These are phyloP conservation scores for Grigorovia jiainica DNA, from an alignment of 805 yeast genomes.

Conservation along the genomic window DNA sequence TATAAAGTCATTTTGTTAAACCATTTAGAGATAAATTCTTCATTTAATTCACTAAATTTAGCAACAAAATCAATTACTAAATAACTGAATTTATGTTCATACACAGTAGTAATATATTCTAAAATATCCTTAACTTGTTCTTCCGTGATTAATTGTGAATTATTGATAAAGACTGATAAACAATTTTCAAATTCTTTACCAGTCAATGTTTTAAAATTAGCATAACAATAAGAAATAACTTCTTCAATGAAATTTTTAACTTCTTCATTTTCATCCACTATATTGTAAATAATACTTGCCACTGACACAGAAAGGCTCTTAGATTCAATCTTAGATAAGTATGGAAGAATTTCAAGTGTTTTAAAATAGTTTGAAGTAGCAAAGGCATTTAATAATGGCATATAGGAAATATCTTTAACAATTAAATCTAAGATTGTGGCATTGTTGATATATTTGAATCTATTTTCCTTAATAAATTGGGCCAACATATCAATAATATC, in stretches of 20 bases:
- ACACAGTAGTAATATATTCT: slow-evolving; percentile 20
- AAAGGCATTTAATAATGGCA: slow-evolving; percentile 8
- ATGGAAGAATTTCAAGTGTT: slow-evolving; percentile 3
- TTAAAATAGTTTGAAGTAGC: slow-evolving; percentile 9
- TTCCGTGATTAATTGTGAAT: slow-evolving; percentile 4
- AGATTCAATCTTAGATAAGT: slow-evolving; percentile 6
- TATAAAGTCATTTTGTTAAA: slow-evolving; percentile 46
- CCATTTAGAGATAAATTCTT: slow-evolving; percentile 35
- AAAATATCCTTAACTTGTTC: slow-evolving; percentile 21
- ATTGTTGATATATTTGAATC: slow-evolving; percentile 7
- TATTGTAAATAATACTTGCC: slow-evolving; percentile 15
- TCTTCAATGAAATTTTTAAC: slow-evolving; percentile 11
- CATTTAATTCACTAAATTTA: slow-evolving; percentile 9
- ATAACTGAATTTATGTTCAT: slow-evolving; percentile 25
- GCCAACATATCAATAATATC: background rate
- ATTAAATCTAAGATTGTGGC: slow-evolving; percentile 4
- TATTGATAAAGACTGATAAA: slow-evolving; percentile 9
- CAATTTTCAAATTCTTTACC: slow-evolving; percentile 6
- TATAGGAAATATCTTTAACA: background rate
- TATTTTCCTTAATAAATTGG: slow-evolving; percentile 6
- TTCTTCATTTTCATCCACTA: slow-evolving; percentile 6
- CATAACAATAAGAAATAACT: slow-evolving; percentile 8
- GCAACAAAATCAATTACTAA: slow-evolving; percentile 21
- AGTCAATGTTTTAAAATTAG: slow-evolving; percentile 1
- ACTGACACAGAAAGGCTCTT: slow-evolving; percentile 21